Evolutionary conservation across 1,284 basidiomycete species (phyloP).

Genomic region (Austroboletus rostrupii): DNA sequence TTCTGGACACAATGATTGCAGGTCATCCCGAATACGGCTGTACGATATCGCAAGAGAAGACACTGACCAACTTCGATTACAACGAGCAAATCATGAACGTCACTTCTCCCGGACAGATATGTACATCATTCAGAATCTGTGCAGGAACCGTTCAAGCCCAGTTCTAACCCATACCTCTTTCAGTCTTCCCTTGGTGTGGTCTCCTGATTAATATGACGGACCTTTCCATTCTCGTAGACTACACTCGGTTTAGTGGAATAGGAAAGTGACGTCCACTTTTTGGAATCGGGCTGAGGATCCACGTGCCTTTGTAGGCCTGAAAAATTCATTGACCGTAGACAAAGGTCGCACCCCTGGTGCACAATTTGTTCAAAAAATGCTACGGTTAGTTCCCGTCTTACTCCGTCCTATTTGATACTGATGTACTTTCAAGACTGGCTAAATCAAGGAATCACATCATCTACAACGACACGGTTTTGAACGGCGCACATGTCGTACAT

Average conservation of each 20-base stretch:
- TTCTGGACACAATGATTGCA: slow-evolving; percentile 76
- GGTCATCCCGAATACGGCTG: slow-evolving; percentile 94
- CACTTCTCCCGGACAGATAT: slow-evolving; percentile 43
- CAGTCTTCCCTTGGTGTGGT: slow-evolving; percentile 89
- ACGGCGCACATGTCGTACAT: slow-evolving; percentile 60
- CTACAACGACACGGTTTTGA: slow-evolving; percentile 75
- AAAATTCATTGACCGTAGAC: slow-evolving; percentile 63
- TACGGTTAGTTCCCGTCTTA: slow-evolving; percentile 47
- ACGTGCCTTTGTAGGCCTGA: slow-evolving; percentile 48
- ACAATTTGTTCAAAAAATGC: slow-evolving; percentile 63
- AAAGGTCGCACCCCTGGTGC: slow-evolving; percentile 54
- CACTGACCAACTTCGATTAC: slow-evolving; percentile 80
- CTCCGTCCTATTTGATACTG: background rate
- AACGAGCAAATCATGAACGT: slow-evolving; percentile 53
- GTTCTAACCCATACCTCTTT: background rate
- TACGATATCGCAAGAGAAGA: slow-evolving; percentile 85
- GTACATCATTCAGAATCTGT: slow-evolving; percentile 30
- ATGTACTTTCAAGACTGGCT: slow-evolving; percentile 46
- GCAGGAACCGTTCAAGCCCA: background rate
- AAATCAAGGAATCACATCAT: slow-evolving; percentile 69
- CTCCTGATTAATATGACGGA: slow-evolving; percentile 71
- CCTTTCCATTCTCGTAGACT: slow-evolving; percentile 75
- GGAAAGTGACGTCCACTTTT: slow-evolving; percentile 40
- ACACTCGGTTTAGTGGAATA: slow-evolving; percentile 57
- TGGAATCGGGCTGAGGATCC: background rate